Evolutionary conservation across 495 filamentous ascomycete genomes (phyloP).

Genomic region (Cercophora newfieldiana): DNA sequence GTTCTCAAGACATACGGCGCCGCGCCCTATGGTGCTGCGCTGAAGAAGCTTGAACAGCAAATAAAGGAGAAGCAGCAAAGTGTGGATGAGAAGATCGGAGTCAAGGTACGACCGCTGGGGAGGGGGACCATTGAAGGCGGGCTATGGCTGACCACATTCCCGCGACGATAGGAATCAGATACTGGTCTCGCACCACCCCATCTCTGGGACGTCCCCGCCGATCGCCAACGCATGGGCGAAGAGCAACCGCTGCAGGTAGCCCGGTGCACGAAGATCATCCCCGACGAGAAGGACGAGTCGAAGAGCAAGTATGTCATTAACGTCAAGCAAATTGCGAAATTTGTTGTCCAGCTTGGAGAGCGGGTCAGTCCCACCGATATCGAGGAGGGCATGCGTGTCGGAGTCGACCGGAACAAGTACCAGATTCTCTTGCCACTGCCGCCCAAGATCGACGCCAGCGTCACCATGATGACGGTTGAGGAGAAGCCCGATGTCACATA

Average conservation of each 20-base stretch:
- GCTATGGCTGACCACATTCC: constrained; percentile 7
- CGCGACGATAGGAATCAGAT: constrained; percentile 77
- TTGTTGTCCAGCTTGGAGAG: constrained; percentile 97
- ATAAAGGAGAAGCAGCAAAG: constrained; percentile 97
- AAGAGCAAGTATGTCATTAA: constrained; percentile 99
- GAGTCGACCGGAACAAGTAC: constrained; percentile 98
- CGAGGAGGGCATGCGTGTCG: constrained; percentile 97
- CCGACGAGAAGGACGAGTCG: constrained; percentile 91
- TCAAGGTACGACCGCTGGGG: constrained; percentile 42
- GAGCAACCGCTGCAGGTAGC: constrained; percentile 98
- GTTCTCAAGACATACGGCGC: constrained; percentile 99
- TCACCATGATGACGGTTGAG: constrained; percentile 99
- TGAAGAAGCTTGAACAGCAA: constrained; percentile 96
- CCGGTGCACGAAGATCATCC: constrained; percentile 98
- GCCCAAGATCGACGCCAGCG: constrained; percentile 97
- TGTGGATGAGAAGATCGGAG: constrained; percentile 95
- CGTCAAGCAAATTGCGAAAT: constrained; percentile 99
- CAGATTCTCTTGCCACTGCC: constrained; percentile 97
- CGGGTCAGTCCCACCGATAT: constrained; percentile 98
- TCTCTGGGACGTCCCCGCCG: constrained; percentile 97
- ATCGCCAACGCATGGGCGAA: constrained; percentile 96
- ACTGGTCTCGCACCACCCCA: constrained; percentile 97
- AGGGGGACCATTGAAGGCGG: neutral
- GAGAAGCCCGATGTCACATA: constrained; percentile 99
- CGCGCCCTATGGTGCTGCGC: constrained; percentile 84